Evolutionary conservation across 306 rosid genomes (phyloP), one percentile per base, ranked within the genome.

Genomic region (Cicer cuneatum): DNA sequence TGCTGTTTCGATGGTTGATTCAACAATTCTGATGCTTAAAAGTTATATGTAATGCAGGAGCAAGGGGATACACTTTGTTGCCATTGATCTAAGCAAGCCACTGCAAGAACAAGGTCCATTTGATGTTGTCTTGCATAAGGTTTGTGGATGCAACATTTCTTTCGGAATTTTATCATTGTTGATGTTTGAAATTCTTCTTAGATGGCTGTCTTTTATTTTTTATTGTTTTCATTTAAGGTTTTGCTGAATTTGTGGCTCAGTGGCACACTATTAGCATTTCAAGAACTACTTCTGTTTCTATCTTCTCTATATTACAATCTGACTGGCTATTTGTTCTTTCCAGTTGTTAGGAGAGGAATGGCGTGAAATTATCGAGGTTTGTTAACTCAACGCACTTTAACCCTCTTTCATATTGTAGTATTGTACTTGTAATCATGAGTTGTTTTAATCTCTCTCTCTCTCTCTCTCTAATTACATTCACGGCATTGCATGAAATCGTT

Each of bases 101-200:
- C 74, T 85, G 59, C 13, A 56, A 19, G 88, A 85, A 35, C 88
- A 85, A 76, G 88, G 88, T 68, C 88, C 86, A 56, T 85, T 85
- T 68, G 86, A 85, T 61, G 40, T 85, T 72, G 52, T 85, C 16
- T 72, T 85, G 73, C 86, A 85, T 37, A 85, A 85, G 88, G 88
- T 84, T 69, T 43, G 83, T 45, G 56, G 21, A 47, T 19, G 75
- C 12, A 18, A 19, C 46, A 41, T 60, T 76, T 72, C 18, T 56
- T 76, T 66, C 48, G 37, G 62, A n/a, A 57, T 71, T 57, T 29
- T 69, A 10, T 75, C 48, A 10, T 7, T 38, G 11, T 43, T 52
- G 52, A 63, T 14, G 14, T 59, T 62, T 63, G 48, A 78, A 72
- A 16, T 68, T 47, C 16, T 72, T 62, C 69, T 21, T 48, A 14